Evolutionary conservation across 805 yeast genomes (phyloP), one percentile per base, ranked within the genome.

Genomic region (Nakazawaea anatomiae): DNA sequence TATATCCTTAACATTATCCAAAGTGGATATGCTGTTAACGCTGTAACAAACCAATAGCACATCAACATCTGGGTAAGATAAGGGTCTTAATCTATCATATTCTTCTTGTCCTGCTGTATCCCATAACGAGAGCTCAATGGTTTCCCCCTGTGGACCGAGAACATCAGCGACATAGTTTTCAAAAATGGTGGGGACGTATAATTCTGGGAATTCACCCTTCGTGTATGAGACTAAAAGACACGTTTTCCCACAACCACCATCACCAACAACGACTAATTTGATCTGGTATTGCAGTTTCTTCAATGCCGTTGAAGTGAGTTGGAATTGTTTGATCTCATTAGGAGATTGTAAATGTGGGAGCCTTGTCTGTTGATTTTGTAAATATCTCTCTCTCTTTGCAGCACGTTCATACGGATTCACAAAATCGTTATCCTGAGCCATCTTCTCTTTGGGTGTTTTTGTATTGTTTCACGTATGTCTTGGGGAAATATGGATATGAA

Each of bases 41-140:
- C 92, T 72, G 64, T 87, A 91, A 52, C 96, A 90, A 7, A 89
- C 71, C 52, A 91, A 70, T 14, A 89, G 66, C 1, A 89, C 69
- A 63, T 89, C 87, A 3, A 85, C 87, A 57, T 87, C 95, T 5
- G 91, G 85, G 61, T 89, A 89, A 42, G 86, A 76, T 45, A 89
- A 70, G 1, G 95, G 94, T 54, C 96, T 72, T 51, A 88, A 69
- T 48, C 96, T 71, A 62, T 85, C 91, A 61, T 86, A 87, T 64
- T 87, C 94, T 66, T 88, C 95, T 67, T 87, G 94, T 3, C 96
- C 94, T 0, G 96, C 96, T 0, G 96, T 87, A 63, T 89, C 96
- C 95, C 95, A 88, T 32, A 88, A 66, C 0, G 89, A 87, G 57
- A 89, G 66, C 60, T 85, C 90, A 25, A 85, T 73, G n/a, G 66